Percentiles rank a stretch among this genome's conserved stretches.
These are phyloP conservation scores for Candida vartiovaarae DNA, from an alignment of 805 yeast species.

Conservation along the genomic window DNA sequence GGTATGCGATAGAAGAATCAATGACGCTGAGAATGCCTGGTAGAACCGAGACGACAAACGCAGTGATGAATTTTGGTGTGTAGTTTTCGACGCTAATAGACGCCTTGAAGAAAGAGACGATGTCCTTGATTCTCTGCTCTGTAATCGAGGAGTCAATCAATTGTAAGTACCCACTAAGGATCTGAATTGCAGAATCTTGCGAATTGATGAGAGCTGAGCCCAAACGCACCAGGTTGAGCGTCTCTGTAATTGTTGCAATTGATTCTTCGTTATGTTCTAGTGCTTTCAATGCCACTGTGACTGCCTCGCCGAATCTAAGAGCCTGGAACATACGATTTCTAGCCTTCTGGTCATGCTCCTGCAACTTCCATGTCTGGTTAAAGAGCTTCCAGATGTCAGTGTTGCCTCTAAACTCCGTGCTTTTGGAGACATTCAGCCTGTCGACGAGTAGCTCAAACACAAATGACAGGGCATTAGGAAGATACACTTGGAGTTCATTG, in stretches of 20 bases:
- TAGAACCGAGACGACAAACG: constrained; percentile 16
- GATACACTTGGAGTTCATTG: constrained; percentile 29
- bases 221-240: constrained; percentile 12
- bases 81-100: constrained; percentile 11
- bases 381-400: constrained; percentile 45
- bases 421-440: constrained; percentile 44
- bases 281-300: constrained; percentile 20
- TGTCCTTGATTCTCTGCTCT: constrained; percentile 2
- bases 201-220: constrained; percentile 7
- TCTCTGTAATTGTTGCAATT: constrained; percentile 5
- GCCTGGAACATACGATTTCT: constrained; percentile 37
- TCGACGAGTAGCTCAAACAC: constrained; percentile 55
- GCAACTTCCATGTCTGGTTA: constrained; percentile 30
- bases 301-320: constrained; percentile 34
- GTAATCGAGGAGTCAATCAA: constrained; percentile 11
- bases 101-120: constrained; percentile 11
- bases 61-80: constrained; percentile 11
- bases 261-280: constrained; percentile 1
- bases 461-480: constrained; percentile 51
- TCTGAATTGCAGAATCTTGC: constrained; percentile 13
- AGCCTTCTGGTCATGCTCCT: constrained; percentile 23
- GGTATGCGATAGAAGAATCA: neutral
- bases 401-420: constrained; percentile 36
- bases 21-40: constrained; percentile 10
- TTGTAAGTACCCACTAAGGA: constrained; percentile 13